Conservation (phyloP, 306 rosid species). For the Lupinus albus region DNA sequence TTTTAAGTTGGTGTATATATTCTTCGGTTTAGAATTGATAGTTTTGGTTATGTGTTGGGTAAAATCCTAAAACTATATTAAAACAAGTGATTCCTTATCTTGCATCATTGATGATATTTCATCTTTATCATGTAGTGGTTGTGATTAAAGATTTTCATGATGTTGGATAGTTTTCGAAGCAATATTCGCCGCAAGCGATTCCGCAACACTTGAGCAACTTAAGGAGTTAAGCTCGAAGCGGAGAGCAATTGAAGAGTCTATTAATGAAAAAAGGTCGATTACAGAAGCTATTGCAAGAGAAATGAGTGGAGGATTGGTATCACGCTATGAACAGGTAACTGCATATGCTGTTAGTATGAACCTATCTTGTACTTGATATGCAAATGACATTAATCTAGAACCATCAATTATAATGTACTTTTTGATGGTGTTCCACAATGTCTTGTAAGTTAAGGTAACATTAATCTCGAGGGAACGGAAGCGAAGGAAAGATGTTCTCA, state of each 20-base stretch:
- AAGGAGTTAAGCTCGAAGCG: slow-evolving; percentile 82
- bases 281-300: slow-evolving; percentile 79
- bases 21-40: not conserved
- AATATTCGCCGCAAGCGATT: slow-evolving; percentile 55
- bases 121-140: not conserved
- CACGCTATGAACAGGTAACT: slow-evolving; percentile 69
- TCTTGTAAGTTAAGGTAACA: slow-evolving; percentile 11
- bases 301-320: slow-evolving; percentile 75
- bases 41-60: not conserved
- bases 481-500: not conserved
- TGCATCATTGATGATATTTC: slow-evolving; percentile 17
- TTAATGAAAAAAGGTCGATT: slow-evolving; percentile 61
- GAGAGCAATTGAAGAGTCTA: slow-evolving; percentile 65
- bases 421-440: not conserved
- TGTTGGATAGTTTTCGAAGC: slow-evolving; percentile 74
- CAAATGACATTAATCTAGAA: not conserved
- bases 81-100: not conserved
- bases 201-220: slow-evolving; percentile 74
- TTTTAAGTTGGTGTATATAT: slow-evolving; percentile 10
- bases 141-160: slow-evolving; percentile 44
- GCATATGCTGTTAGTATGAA: slow-evolving; percentile 3
- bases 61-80: not conserved
- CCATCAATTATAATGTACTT: not conserved
- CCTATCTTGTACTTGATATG: not conserved
- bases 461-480: not conserved